These are phyloP conservation scores for Carnegiea gigantea DNA, from an alignment of 179 eudicot species.

Conservation along the genomic window DNA sequence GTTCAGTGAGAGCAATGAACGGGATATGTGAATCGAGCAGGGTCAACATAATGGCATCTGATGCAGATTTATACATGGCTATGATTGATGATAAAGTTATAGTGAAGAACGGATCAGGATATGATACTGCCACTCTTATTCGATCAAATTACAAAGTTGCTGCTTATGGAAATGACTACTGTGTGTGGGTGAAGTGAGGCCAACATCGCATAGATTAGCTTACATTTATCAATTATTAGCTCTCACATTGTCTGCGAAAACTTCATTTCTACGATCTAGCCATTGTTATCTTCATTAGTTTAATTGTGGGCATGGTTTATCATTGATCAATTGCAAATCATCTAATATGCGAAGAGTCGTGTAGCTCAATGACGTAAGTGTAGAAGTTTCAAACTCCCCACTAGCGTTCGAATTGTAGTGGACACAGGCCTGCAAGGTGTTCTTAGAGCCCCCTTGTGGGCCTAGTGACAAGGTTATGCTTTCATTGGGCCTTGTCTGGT, in stretches of 20 bases:
- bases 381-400: no score
- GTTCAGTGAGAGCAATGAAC: constrained; percentile 8
- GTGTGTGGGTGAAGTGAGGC: constrained; percentile 18
- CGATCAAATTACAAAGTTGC: constrained; percentile 13
- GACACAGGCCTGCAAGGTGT: no score
- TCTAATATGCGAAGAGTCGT: no score
- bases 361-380: no score
- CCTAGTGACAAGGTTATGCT: no score
- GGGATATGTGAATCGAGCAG: constrained; percentile 16
- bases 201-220: not conserved
- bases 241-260: not conserved
- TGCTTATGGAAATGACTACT: constrained; percentile 15
- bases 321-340: no score
- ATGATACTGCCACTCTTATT: constrained; percentile 10
- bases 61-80: constrained; percentile 15
- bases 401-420: no score
- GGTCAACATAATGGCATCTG: constrained; percentile 9
- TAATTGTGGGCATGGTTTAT: no score
- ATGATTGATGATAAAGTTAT: constrained; percentile 20
- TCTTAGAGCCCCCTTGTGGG: no score
- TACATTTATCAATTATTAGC: not conserved
- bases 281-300: not conserved
- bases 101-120: constrained; percentile 21
- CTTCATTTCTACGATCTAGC: not conserved
- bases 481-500: no score